Conservation (phyloP, 1,284 basidiomycete species). For the Peniophora sp. region DNA sequence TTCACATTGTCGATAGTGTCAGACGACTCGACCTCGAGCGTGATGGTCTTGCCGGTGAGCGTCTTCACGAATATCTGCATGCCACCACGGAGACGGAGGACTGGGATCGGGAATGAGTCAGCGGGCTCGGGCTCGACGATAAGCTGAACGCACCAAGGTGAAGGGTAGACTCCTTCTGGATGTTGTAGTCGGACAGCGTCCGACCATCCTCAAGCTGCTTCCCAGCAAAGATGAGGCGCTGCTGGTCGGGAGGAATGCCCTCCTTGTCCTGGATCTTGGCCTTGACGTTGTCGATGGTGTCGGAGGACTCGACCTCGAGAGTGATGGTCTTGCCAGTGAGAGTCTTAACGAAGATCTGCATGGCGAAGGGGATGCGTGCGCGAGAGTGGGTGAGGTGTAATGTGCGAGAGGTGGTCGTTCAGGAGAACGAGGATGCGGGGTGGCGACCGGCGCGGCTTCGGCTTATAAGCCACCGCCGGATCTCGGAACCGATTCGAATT, state of each 20-base stretch:
- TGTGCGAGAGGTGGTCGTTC: constrained; percentile 3
- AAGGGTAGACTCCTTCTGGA: constrained; percentile 74
- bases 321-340: constrained; percentile 89
- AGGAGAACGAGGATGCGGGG: constrained; percentile 1
- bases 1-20: constrained; percentile 89
- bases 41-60: constrained; percentile 91
- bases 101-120: constrained; percentile 32
- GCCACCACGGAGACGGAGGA: constrained; percentile 81
- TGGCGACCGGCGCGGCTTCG: constrained; percentile 7
- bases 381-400: constrained; percentile 6
- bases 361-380: constrained; percentile 19
- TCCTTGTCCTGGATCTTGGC: constrained; percentile 77
- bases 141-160: constrained; percentile 45
- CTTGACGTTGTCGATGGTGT: constrained; percentile 81
- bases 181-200: constrained; percentile 80
- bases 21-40: constrained; percentile 86
- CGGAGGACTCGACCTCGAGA: constrained; percentile 79
- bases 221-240: constrained; percentile 83
- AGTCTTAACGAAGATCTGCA: constrained; percentile 84
- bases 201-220: constrained; percentile 83
- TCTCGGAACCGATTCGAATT: constrained; percentile 14
- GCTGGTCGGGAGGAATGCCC: constrained; percentile 77
- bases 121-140: constrained; percentile 17
- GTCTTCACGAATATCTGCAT: constrained; percentile 90
- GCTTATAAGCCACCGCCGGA: constrained; percentile 15